phyloP scores from a whole-genome alignment of 352 stramenopile genomes.

The Pythium folliculosum region DNA sequence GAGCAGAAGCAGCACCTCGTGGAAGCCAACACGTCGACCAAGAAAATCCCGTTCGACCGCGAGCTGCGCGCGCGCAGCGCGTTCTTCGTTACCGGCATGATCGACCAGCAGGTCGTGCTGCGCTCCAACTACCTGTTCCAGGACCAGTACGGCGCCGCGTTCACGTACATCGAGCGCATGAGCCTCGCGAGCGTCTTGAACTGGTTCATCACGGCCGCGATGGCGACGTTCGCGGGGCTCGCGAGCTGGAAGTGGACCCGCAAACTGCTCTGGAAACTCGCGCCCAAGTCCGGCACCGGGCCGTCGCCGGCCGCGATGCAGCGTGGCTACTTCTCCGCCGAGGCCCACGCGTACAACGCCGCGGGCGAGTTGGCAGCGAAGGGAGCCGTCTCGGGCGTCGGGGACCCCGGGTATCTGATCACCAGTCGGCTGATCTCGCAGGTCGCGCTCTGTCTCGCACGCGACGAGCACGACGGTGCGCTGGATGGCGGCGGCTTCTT shows the following conservation, averaged over 20 bases:
- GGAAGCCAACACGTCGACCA: conserved; percentile 22
- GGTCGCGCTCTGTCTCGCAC: conserved; percentile 41
- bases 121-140: conserved; percentile 55
- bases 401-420: conserved; percentile 45
- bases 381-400: conserved; percentile 12
- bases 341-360: conserved; percentile 39
- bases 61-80: conserved; percentile 46
- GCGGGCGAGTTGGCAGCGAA: conserved; percentile 31
- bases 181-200: conserved; percentile 33
- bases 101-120: conserved; percentile 71
- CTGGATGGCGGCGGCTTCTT: conserved; percentile 47
- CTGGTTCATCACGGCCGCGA: conserved; percentile 29
- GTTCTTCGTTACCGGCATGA: conserved; percentile 51
- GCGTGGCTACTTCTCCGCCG: conserved; percentile 57
- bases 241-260: conserved; percentile 51
- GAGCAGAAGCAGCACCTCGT: conserved; percentile 28
- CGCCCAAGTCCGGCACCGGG: conserved; percentile 65
- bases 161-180: conserved; percentile 56
- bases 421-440: conserved; percentile 47
- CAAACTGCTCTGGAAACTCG: conserved; percentile 50
- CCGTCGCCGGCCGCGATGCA: conserved; percentile 63
- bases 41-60: conserved; percentile 50
- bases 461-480: conserved; percentile 31
- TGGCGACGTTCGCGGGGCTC: conserved; percentile 32
- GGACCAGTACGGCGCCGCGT: conserved; percentile 42